These are phyloP conservation scores for Lodderomyces pseudojiufengensis DNA, from an alignment of 1,139 yeast species.

Conservation along the genomic window DNA sequence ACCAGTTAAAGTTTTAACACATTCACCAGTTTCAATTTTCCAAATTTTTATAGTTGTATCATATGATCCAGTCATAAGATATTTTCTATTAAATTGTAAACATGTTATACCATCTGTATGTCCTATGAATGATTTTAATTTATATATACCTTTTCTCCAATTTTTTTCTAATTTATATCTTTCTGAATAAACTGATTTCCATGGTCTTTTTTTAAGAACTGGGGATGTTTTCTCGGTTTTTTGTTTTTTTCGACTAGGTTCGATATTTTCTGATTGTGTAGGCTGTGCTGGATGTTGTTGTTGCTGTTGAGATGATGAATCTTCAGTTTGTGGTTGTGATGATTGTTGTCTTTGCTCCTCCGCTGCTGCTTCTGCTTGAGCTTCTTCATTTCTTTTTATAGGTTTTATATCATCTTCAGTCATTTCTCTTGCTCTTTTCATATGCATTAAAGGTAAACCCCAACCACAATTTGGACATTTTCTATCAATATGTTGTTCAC, in stretches of 20 bases:
- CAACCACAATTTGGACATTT: slow-evolving; percentile 98
- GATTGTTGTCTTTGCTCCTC: neutral
- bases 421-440: slow-evolving; percentile 65
- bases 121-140: slow-evolving; percentile 66
- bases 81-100: slow-evolving; percentile 71
- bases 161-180: slow-evolving; percentile 86
- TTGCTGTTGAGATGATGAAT: neutral
- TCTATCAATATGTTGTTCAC: slow-evolving; percentile 95
- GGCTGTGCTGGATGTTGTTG: slow-evolving; percentile 3
- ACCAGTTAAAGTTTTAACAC: slow-evolving; percentile 73
- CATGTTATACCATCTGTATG: slow-evolving; percentile 86
- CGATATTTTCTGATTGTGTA: neutral
- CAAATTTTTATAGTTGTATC: slow-evolving; percentile 87
- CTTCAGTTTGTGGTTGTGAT: neutral
- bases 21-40: slow-evolving; percentile 77
- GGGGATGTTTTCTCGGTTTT: slow-evolving; percentile 4
- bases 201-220: slow-evolving; percentile 55
- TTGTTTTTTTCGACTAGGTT: slow-evolving; percentile 6
- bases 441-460: slow-evolving; percentile 92
- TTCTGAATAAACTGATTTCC: slow-evolving; percentile 94
- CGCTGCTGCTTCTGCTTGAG: slow-evolving; percentile 1
- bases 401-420: slow-evolving; percentile 22
- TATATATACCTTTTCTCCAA: slow-evolving; percentile 84
- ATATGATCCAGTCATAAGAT: slow-evolving; percentile 86
- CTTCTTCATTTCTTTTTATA: slow-evolving; percentile 21